phyloP scores from a whole-genome alignment of 108 stramenopile genomes.

The Fragilaria crotonensis region DNA sequence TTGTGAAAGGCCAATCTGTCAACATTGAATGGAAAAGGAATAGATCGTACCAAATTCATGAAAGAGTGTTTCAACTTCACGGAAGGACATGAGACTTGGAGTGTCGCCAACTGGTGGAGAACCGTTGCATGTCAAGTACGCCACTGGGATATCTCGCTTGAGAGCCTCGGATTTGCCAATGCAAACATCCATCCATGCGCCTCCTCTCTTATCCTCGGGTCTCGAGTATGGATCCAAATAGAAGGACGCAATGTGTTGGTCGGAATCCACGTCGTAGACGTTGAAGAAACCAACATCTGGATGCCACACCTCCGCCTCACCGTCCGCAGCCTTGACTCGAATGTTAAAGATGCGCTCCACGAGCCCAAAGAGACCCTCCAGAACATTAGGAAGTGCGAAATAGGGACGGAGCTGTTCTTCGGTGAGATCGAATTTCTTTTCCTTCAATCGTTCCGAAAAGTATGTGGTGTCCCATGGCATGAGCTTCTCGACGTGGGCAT shows the following conservation, averaged over 20 bases:
- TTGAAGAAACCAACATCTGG: constrained; percentile 93
- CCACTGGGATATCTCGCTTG: constrained; percentile 83
- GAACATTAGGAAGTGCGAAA: constrained; percentile 90
- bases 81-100: constrained; percentile 97
- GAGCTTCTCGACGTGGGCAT: constrained; percentile 63
- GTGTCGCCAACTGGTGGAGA: constrained; percentile 91
- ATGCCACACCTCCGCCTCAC: constrained; percentile 94
- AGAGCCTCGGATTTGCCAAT: constrained; percentile 83
- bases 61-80: constrained; percentile 96
- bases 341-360: constrained; percentile 89
- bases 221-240: constrained; percentile 96
- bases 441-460: constrained; percentile 95
- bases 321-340: constrained; percentile 76
- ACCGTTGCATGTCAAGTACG: constrained; percentile 98
- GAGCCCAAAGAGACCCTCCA: constrained; percentile 91
- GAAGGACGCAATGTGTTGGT: constrained; percentile 92
- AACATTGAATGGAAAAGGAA: neutral
- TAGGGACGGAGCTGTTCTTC: constrained; percentile 97
- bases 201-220: constrained; percentile 95
- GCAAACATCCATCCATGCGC: constrained; percentile 95
- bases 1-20: neutral
- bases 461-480: constrained; percentile 88
- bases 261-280: constrained; percentile 74
- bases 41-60: constrained; percentile 67
- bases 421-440: constrained; percentile 86